Conservation (phyloP, 2,329 filamentous ascomycete genomes). For the Beauveria australis region DNA sequence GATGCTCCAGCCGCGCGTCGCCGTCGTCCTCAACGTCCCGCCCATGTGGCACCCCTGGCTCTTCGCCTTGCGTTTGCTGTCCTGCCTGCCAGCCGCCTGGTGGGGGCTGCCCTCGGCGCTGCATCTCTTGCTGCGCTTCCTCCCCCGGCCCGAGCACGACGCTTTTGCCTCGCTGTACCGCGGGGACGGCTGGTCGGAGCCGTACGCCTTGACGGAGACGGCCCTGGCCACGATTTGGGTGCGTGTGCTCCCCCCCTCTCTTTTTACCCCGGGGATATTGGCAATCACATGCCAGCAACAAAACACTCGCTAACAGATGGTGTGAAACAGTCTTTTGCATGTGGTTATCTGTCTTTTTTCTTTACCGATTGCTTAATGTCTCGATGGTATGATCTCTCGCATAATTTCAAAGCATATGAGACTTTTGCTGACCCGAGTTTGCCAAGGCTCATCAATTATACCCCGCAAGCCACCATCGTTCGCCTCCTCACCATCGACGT, state of each 20-base stretch:
- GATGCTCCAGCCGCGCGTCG: conserved; percentile 66
- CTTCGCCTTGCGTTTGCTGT: conserved; percentile 63
- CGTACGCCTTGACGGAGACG: conserved; percentile 53
- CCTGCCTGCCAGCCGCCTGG: conserved; percentile 61
- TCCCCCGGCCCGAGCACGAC: conserved; percentile 29
- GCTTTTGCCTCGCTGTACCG: conserved; percentile 16
- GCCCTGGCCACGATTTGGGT: conserved; percentile 68
- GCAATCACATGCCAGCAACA: background rate
- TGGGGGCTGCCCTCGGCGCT: conserved; percentile 64
- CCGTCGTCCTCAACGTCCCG: conserved; percentile 68
- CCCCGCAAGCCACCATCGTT: conserved; percentile 70
- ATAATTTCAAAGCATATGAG: background rate
- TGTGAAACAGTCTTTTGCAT: conserved; percentile 56
- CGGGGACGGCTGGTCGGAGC: conserved; percentile 12
- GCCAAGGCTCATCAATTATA: conserved; percentile 71
- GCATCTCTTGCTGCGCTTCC: conserved; percentile 57
- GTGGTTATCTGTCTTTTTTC: conserved; percentile 72
- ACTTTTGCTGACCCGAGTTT: background rate
- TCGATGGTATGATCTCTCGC: conserved; percentile 50
- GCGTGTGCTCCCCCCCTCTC: conserved; percentile 21
- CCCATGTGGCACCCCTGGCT: conserved; percentile 65
- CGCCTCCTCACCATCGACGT: conserved; percentile 68
- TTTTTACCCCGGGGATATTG: too few species aligned
- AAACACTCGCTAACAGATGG: conserved; percentile 6
- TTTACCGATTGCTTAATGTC: conserved; percentile 83